A percentile compares a stretch with the other conserved stretches of the same genome.
Conservation (phyloP, 257 asterid genomes). For the Solanum arcanum region DNA sequence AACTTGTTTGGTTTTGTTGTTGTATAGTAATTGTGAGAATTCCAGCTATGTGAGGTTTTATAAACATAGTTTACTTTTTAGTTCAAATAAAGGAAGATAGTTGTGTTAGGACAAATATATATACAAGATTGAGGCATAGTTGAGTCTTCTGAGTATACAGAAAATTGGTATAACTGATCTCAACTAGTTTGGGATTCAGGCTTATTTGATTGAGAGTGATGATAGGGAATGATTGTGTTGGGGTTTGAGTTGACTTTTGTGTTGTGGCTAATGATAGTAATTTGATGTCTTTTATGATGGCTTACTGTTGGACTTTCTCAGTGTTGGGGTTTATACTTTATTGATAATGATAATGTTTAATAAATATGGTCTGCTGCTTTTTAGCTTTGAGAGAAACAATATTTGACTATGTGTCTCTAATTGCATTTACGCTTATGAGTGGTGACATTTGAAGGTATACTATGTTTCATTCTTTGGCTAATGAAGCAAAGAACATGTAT, state of each 20-base stretch:
- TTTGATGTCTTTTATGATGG: neutral
- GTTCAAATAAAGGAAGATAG: neutral
- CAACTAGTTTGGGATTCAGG: neutral
- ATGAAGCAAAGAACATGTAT: neutral
- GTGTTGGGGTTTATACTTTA: neutral
- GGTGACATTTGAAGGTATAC: neutral
- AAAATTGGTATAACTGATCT: neutral
- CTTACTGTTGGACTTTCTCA: neutral
- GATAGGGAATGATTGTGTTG: slow-evolving; percentile 8
- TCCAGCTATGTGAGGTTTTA: neutral
- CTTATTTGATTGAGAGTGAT: neutral
- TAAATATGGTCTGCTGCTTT: neutral
- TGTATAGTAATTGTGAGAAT: neutral
- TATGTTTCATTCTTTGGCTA: neutral
- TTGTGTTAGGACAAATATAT: neutral
- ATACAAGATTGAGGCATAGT: neutral
- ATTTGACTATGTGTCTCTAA: neutral
- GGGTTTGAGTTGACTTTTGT: neutral
- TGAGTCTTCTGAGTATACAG: neutral
- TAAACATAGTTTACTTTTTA: neutral
- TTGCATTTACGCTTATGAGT: neutral
- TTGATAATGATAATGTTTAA: neutral
- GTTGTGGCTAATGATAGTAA: neutral
- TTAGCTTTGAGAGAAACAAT: neutral
- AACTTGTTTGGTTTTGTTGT: neutral